Evolutionary conservation across 2,329 filamentous ascomycete genomes (phyloP), one percentile per base, ranked within the genome.

Genomic region (Phialophora verrucosa): DNA sequence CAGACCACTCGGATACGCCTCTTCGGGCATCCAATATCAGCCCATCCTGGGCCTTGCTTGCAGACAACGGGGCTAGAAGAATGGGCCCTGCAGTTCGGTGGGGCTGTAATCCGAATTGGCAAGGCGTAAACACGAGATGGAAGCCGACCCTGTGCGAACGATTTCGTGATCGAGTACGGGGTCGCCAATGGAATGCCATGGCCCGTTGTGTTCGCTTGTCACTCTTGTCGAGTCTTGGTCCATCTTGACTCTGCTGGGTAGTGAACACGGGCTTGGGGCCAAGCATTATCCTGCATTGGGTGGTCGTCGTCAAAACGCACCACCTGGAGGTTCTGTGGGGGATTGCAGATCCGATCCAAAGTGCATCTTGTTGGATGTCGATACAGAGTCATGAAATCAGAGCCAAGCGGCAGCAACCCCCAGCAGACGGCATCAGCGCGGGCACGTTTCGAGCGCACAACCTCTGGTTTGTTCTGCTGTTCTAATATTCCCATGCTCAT

Each of bases 391-490:
- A 25, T 56, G 62, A 64, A 64, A 56, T 64, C 56, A 64, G 23
- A 31, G 31, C 44, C 32, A 54, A 55, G 35, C 35, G 12, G n/a
- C 56, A 17, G 32, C 23, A 38, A 50, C 25, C 38, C 50, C 54
- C 27, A 64, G 38, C 23, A 35, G 54, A 14, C 29, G 57, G 50
- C 27, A 55, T 32, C 27, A 42, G 29, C 31, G 29, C 5, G 59
- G 27, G 56, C 66, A 68, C 66, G 66, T 68, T 68, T 20, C 56
- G 20, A 35, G 23, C 29, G 29, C 31, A 12, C 6, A 17, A 11
- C 20, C 25, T 61, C 47, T 68, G 66, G 66, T 68, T 68, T 63
- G 66, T 65, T 51, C 61, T 60, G 31, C 31, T 32, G 49, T 12
- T 8, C 14, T 44, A n/a, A 31, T 50, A 17, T 31, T 50, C 31